These are phyloP conservation scores for Camelina neglecta DNA, from an alignment of 345 rosid species.

Conservation along the genomic window DNA sequence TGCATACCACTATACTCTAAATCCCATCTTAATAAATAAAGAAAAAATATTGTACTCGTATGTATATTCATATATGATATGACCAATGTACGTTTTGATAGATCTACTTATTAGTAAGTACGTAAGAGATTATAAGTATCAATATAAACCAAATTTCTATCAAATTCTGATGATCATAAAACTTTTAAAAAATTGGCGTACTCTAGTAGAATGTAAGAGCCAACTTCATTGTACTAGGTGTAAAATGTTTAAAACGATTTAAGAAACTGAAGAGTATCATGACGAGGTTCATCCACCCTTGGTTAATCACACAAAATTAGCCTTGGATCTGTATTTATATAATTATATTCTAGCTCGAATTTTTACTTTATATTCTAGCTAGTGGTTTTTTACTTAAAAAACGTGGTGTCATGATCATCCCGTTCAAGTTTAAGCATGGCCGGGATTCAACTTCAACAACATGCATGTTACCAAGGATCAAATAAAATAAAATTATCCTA, in stretches of 20 bases:
- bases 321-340: background rate
- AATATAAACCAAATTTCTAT: background rate
- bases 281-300: background rate
- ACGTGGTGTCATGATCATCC: conserved; percentile 31
- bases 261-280: background rate
- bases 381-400: conserved; percentile 14
- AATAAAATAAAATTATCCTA: background rate
- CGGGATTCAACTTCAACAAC: conserved; percentile 9
- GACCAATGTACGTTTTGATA: background rate
- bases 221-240: background rate
- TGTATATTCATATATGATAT: background rate
- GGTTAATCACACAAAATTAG: background rate
- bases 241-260: background rate
- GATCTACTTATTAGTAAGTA: background rate
- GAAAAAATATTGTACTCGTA: no score
- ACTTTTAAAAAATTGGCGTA: no score
- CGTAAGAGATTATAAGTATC: background rate
- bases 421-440: conserved; percentile 23
- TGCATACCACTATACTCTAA: background rate
- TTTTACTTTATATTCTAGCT: background rate
- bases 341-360: background rate
- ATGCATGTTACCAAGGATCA: conserved; percentile 15
- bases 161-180: background rate
- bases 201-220: background rate
- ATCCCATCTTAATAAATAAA: background rate